Conservation (phyloP, 345 rosid genomes). For the Barbarea vulgaris region DNA sequence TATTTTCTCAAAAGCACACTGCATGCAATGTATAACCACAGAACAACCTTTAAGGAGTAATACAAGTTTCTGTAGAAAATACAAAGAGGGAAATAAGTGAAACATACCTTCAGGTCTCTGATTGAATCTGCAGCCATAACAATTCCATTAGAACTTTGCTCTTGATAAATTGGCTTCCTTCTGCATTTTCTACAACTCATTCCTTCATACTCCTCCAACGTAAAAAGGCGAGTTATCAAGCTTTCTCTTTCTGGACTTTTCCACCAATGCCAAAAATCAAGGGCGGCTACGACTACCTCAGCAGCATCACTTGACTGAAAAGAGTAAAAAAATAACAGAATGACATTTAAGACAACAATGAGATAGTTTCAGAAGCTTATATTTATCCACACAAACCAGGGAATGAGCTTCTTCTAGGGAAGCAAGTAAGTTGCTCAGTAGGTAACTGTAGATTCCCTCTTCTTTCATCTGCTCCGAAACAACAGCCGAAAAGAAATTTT, state of each 20-base stretch:
- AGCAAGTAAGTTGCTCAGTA: neutral
- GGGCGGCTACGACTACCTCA: slow-evolving; percentile 3
- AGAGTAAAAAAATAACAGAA: neutral
- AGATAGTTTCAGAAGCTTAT: neutral
- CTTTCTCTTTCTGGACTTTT: slow-evolving; percentile 16
- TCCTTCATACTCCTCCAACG: neutral
- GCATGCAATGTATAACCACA: slow-evolving; percentile 2
- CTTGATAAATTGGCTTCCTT: neutral
- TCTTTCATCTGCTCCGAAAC: neutral
- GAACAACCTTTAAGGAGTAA: neutral
- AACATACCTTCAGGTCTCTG: neutral
- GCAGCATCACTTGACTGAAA: slow-evolving; percentile 25
- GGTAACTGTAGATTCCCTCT: neutral
- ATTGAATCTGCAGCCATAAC: neutral
- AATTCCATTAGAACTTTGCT: neutral
- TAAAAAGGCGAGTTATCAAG: slow-evolving; percentile 3
- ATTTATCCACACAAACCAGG: neutral
- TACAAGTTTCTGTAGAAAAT: neutral
- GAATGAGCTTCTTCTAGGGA: neutral
- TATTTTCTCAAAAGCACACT: slow-evolving; percentile 20
- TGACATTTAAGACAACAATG: slow-evolving; percentile 4
- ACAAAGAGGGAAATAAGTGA: neutral
- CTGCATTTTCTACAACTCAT: neutral
- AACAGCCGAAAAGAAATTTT: neutral
- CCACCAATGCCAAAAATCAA: slow-evolving; percentile 15